phyloP scores from a whole-genome alignment of 352 stramenopile genomes.

The Hyaloperonospora arabidopsidis region DNA sequence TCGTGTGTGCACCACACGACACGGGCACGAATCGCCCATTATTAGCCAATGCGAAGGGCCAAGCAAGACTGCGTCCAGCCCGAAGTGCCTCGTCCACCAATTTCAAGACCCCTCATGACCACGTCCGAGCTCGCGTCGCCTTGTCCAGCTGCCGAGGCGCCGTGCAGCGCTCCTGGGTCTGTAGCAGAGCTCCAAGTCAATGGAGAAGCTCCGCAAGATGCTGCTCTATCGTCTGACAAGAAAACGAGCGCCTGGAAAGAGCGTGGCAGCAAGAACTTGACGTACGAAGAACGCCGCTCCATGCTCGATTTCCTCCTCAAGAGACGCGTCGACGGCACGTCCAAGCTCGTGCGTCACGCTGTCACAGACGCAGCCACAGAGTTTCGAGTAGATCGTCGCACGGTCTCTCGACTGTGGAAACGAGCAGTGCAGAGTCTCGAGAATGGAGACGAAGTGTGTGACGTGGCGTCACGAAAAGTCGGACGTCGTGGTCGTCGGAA shows the following conservation, averaged over 20 bases:
- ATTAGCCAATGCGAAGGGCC: constrained; percentile 13
- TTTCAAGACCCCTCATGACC: constrained; percentile 5
- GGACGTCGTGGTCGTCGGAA: constrained; percentile 34
- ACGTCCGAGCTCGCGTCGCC: constrained; percentile 11
- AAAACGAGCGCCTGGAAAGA: constrained; percentile 26
- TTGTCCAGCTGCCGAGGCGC: constrained; percentile 1
- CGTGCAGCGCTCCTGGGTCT: constrained; percentile 3
- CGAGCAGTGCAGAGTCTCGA: constrained; percentile 33
- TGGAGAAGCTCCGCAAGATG: neutral
- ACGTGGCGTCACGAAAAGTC: constrained; percentile 38
- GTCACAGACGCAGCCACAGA: constrained; percentile 32
- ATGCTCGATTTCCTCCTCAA: constrained; percentile 43
- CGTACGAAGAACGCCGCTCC: constrained; percentile 32
- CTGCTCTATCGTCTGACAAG: constrained; percentile 10
- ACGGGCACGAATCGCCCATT: constrained; percentile 6
- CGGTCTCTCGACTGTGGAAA: constrained; percentile 39
- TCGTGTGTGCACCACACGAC: constrained; percentile 17
- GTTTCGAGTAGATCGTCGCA: constrained; percentile 35
- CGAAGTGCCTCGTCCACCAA: constrained; percentile 26
- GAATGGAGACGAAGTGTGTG: constrained; percentile 32
- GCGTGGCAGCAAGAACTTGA: constrained; percentile 37
- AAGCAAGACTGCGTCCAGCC: constrained; percentile 10
- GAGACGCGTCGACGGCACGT: constrained; percentile 25
- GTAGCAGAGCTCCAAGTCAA: constrained; percentile 2
- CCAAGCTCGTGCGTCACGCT: constrained; percentile 35